Conservation (phyloP, 192 early-diverging fungal genomes). For the Phycomyces blakesleeanus region DNA sequence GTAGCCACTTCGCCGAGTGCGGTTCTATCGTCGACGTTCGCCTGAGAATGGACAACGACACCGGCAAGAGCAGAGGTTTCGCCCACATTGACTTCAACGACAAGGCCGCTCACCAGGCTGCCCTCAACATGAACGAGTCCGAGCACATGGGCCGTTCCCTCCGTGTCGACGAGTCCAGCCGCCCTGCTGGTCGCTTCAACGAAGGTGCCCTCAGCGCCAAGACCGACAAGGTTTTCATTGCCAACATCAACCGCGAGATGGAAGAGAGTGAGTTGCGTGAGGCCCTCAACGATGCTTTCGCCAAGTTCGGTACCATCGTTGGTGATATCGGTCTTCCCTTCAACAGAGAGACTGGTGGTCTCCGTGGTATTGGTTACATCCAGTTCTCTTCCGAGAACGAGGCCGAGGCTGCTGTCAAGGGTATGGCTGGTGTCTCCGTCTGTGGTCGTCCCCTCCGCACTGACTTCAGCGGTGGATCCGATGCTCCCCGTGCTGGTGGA, state of each 20-base stretch:
- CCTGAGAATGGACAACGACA: conserved; percentile 52
- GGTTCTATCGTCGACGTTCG: conserved; percentile 73
- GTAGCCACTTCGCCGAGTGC: conserved; percentile 56
- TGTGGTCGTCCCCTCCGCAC: conserved; percentile 81
- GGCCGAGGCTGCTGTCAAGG: conserved; percentile 71
- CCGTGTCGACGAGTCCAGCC: conserved; percentile 71
- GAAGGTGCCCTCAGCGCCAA: conserved; percentile 33
- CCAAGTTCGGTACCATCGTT: conserved; percentile 61
- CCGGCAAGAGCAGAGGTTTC: conserved; percentile 77
- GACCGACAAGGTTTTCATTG: conserved; percentile 76
- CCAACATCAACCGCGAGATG: conserved; percentile 69
- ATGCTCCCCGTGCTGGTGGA: conserved; percentile 38
- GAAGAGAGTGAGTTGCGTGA: conserved; percentile 50
- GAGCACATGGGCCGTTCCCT: conserved; percentile 83
- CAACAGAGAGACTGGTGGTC: conserved; percentile 67
- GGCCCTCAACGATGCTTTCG: conserved; percentile 43
- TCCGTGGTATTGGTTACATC: conserved; percentile 90
- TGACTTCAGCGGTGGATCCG: conserved; percentile 68
- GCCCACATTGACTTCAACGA: conserved; percentile 86
- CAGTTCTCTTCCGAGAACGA: conserved; percentile 68
- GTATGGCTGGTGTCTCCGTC: conserved; percentile 73
- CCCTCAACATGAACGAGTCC: conserved; percentile 59
- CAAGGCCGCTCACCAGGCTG: conserved; percentile 61
- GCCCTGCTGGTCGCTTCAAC: conserved; percentile 29
- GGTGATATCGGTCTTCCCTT: conserved; percentile 66